phyloP scores from a whole-genome alignment of 2,329 filamentous ascomycete genomes.

The Colletotrichum cuscutae region DNA sequence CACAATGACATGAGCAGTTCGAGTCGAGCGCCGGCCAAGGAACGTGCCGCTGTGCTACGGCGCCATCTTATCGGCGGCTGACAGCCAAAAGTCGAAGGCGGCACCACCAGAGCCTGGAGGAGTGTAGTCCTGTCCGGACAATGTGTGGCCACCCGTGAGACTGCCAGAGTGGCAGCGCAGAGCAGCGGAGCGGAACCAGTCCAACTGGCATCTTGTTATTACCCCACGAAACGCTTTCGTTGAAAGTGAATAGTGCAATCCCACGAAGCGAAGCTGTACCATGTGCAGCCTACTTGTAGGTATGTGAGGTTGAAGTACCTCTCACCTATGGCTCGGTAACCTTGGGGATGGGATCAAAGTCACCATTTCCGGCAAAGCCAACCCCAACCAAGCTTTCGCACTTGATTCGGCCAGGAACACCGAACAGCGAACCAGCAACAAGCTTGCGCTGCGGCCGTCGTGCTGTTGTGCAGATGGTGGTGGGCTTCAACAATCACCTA shows the following conservation, averaged over 20 bases:
- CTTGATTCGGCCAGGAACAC: constrained; percentile 1
- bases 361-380: background rate
- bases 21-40: constrained; percentile 14
- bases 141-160: background rate
- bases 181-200: background rate
- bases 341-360: background rate
- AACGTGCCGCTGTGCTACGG: constrained; percentile 6
- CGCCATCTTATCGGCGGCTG: background rate
- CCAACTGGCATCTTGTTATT: too few relatives aligned
- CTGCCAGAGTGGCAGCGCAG: constrained; percentile 7
- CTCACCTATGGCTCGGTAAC: background rate
- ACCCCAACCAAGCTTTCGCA: background rate
- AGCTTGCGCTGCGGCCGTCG: background rate
- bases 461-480: background rate
- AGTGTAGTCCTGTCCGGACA: background rate
- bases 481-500: background rate
- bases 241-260: too few relatives aligned
- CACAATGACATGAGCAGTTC: background rate
- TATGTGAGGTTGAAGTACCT: background rate
- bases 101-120: background rate
- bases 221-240: too few relatives aligned
- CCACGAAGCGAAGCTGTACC: background rate
- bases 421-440: background rate
- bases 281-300: background rate
- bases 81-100: background rate